Percentiles rank a stretch among this genome's conserved stretches.
phyloP scores from a whole-genome alignment of 192 early-diverging fungal species.

The Helicostylum pulchrum region DNA sequence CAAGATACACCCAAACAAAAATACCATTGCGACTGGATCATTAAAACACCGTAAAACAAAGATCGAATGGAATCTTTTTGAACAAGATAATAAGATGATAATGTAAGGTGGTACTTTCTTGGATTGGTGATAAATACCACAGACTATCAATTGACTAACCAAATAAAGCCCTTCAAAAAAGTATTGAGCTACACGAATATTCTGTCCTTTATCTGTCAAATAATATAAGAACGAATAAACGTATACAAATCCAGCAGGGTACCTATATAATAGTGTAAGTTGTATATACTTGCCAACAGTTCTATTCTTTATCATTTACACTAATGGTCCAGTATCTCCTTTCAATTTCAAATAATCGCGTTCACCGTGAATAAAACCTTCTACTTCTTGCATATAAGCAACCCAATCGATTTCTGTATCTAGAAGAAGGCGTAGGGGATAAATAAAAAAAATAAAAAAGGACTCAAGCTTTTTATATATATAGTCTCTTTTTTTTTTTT shows the following conservation, averaged over 20 bases:
- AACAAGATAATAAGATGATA: slow-evolving; percentile 65
- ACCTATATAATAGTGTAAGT: slow-evolving; percentile 42
- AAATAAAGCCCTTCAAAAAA: slow-evolving; percentile 80
- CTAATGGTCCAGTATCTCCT: slow-evolving; percentile 92
- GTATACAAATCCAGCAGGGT: slow-evolving; percentile 93
- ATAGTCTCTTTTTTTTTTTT: background rate
- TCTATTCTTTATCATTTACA: slow-evolving; percentile 46
- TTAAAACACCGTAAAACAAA: slow-evolving; percentile 91
- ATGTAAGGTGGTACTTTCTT: slow-evolving; percentile 58
- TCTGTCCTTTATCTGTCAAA: slow-evolving; percentile 61
- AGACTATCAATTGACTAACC: slow-evolving; percentile 60
- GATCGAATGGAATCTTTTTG: slow-evolving; percentile 91
- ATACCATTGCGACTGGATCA: slow-evolving; percentile 87
- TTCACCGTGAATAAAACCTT: slow-evolving; percentile 74
- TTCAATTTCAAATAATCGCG: slow-evolving; percentile 73
- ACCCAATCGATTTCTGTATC: slow-evolving; percentile 97
- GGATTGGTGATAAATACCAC: slow-evolving; percentile 62
- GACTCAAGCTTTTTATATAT: background rate
- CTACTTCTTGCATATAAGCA: slow-evolving; percentile 94
- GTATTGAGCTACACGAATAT: slow-evolving; percentile 76
- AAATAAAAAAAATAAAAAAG: background rate
- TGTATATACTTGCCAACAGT: no score
- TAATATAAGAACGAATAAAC: slow-evolving; percentile 72
- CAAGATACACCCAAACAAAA: slow-evolving; percentile 66
- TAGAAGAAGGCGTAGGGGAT: slow-evolving; percentile 5